phyloP scores from a whole-genome alignment of 345 rosid genomes.

The Sonneratia caseolaris region DNA sequence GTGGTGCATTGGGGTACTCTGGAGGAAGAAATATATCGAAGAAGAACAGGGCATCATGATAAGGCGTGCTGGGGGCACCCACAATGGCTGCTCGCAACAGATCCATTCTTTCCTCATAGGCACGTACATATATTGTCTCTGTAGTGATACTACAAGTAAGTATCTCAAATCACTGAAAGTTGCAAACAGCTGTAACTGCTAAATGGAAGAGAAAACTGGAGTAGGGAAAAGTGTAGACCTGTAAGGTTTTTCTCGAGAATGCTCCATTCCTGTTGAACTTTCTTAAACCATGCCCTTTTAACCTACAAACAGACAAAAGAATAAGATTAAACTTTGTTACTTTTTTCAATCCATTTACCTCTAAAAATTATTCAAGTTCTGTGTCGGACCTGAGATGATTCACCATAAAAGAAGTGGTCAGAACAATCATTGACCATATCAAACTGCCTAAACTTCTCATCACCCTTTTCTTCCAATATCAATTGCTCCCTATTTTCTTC shows the following conservation, averaged over 20 bases:
- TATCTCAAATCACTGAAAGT: not conserved
- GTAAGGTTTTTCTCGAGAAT: conserved; percentile 62
- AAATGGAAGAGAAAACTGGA: not conserved
- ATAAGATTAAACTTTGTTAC: conserved; percentile 2
- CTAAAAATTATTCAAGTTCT: conserved; percentile 7
- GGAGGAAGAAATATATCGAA: conserved; percentile 81
- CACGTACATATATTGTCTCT: conserved; percentile 80
- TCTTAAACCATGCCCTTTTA: conserved; percentile 67
- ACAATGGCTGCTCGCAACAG: conserved; percentile 72
- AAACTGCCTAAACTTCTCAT: conserved; percentile 41
- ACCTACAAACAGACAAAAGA: conserved; percentile 27
- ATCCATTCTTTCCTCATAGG: conserved; percentile 77
- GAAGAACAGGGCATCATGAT: conserved; percentile 85
- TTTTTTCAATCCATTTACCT: not conserved
- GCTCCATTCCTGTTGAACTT: conserved; percentile 89
- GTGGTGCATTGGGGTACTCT: conserved; percentile 78
- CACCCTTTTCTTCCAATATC: conserved; percentile 11
- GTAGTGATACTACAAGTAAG: conserved; percentile 8
- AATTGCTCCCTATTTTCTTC: conserved; percentile 20
- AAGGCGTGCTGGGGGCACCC: conserved; percentile 86
- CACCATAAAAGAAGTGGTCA: conserved; percentile 63
- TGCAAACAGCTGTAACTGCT: not conserved
- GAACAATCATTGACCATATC: conserved; percentile 68
- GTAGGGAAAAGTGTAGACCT: conserved; percentile 26
- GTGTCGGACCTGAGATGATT: conserved; percentile 50